Evolutionary conservation across 1,139 yeast species (phyloP), one percentile per base, ranked within the genome.

Genomic region (Hyphopichia buzzinii): DNA sequence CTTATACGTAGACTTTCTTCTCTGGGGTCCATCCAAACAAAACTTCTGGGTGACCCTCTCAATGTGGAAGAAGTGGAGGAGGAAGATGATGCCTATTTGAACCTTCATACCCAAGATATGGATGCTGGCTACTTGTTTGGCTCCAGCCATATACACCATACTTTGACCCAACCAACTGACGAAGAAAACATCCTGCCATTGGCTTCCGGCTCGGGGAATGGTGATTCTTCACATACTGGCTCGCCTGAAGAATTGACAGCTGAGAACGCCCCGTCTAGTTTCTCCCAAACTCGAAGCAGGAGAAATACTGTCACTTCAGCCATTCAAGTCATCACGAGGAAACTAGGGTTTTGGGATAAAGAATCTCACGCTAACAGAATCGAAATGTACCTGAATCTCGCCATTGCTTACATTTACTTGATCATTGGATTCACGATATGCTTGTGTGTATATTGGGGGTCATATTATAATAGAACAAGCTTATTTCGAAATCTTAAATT

Each of bases 361-460:
- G 59, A 50, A 8, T 57, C 57, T 41, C 50, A 48, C 17, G 48
- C 48, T 4, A 51, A 50, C 14, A 43, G 64, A 30, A 44, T 49
- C 19, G 38, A 46, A 10, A 50, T 57, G 11, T 33, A 43, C 17
- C 24, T 44, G 12, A 50, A 61, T 2, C 48, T 57, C 36, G 37
- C 47, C 4, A 35, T 41, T 10, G 59, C 61, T 43, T 62, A 62
- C 36, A 24, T 52, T 12, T 52, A 37, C 30, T 44, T 62, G 34
- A 32, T 59, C 3, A 15, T 52, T 6, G 62, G 62, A 1, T 60
- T 62, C 36, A 38, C 50, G 15, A 34, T 45, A 3, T 54, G 57
- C 2, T 50, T 62, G 14, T 54, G 58, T 37, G 47, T 62, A 16
- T 63, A 62, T 38, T 62, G 67, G 65, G 67, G 67, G 4, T 44